Evolutionary conservation across 2,329 filamentous ascomycete species (phyloP).

Genomic region (Penicillium sp.): DNA sequence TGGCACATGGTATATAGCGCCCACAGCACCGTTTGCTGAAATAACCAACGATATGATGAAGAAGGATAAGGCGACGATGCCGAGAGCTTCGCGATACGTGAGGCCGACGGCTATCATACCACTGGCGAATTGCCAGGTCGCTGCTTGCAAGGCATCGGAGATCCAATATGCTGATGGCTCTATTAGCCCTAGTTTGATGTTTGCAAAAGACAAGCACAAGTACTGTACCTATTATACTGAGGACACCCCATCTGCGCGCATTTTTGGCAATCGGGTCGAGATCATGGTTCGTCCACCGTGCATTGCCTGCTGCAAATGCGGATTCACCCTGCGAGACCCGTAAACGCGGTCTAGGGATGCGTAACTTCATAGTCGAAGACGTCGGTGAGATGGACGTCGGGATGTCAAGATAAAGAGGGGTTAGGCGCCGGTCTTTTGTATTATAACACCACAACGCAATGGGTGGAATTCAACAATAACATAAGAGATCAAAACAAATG

Average conservation of each 20-base stretch:
- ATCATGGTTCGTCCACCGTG: slow-evolving; percentile 50
- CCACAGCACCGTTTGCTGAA: slow-evolving; percentile 58
- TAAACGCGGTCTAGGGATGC: slow-evolving; percentile 41
- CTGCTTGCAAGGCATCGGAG: slow-evolving; percentile 52
- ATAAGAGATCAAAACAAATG: background rate
- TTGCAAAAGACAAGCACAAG: background rate
- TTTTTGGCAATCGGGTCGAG: slow-evolving; percentile 49
- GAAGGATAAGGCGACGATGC: slow-evolving; percentile 52
- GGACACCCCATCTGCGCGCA: slow-evolving; percentile 47
- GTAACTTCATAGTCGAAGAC: slow-evolving; percentile 15
- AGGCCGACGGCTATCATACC: slow-evolving; percentile 53
- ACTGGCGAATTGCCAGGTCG: slow-evolving; percentile 56
- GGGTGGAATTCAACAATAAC: background rate
- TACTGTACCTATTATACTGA: slow-evolving; percentile 39
- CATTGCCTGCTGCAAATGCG: slow-evolving; percentile 46
- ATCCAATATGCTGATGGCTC: slow-evolving; percentile 49
- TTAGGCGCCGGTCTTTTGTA: background rate
- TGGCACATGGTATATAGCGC: slow-evolving; percentile 51
- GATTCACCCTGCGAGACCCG: slow-evolving; percentile 47
- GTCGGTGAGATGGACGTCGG: background rate
- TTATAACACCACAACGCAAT: background rate
- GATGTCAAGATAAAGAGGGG: background rate
- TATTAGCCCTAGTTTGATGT: background rate
- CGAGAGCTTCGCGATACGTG: slow-evolving; percentile 51
- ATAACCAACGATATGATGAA: slow-evolving; percentile 60